Evolutionary conservation across 768 basidiomycete species (phyloP).

Genomic region (Gelatoporia subvermispora): DNA sequence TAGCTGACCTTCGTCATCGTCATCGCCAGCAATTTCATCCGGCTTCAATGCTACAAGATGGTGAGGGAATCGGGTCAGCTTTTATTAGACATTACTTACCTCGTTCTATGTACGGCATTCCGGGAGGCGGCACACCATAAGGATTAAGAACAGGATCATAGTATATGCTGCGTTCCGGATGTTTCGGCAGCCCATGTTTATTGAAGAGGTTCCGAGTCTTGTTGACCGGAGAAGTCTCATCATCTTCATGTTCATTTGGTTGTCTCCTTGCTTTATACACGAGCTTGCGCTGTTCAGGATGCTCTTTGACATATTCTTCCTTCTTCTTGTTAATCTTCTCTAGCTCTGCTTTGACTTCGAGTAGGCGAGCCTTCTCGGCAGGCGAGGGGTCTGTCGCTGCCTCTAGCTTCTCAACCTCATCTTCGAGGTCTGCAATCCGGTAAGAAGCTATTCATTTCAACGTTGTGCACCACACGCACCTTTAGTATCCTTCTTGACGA

Average conservation of each 20-base stretch:
- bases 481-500: slow-evolving; percentile 90
- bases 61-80: not conserved
- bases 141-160: slow-evolving; percentile 94
- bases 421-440: slow-evolving; percentile 60
- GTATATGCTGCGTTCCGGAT: slow-evolving; percentile 90
- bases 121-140: slow-evolving; percentile 89
- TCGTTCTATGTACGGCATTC: slow-evolving; percentile 91
- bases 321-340: slow-evolving; percentile 82
- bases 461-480: slow-evolving; percentile 39
- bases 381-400: slow-evolving; percentile 35
- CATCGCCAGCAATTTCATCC: slow-evolving; percentile 61
- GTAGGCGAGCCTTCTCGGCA: slow-evolving; percentile 62
- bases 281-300: slow-evolving; percentile 86
- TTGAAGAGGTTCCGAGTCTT: slow-evolving; percentile 69
- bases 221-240: slow-evolving; percentile 33
- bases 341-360: slow-evolving; percentile 71
- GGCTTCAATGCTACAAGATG: slow-evolving; percentile 46
- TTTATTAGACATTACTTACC: slow-evolving; percentile 45
- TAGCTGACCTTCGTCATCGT: slow-evolving; percentile 43
- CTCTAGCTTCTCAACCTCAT: slow-evolving; percentile 70
- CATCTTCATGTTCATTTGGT: slow-evolving; percentile 35
- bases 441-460: not conserved
- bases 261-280: slow-evolving; percentile 63
- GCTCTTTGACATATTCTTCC: slow-evolving; percentile 86
- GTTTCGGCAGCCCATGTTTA: slow-evolving; percentile 78